Conservation (phyloP, 176 grass and related monocot genomes). For the Ampelocalamus luodianensis region DNA sequence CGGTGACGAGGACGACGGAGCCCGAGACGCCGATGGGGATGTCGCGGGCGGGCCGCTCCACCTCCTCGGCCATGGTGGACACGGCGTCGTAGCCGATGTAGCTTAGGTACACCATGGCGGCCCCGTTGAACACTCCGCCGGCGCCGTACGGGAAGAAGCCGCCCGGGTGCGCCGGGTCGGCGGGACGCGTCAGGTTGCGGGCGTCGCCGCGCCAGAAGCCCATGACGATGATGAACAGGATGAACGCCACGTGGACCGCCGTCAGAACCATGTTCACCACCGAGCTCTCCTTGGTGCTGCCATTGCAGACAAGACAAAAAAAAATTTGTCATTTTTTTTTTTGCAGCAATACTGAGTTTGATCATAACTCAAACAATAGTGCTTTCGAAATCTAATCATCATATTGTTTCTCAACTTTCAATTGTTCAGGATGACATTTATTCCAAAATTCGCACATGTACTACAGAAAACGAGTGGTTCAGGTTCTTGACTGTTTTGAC, state of each 20-base stretch:
- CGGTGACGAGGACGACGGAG: constrained; percentile 80
- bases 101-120: constrained; percentile 90
- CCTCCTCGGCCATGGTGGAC: constrained; percentile 99
- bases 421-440: background rate
- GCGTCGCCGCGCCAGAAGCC: constrained; percentile 76
- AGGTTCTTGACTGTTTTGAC: constrained; percentile 24
- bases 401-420: background rate
- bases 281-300: constrained; percentile 98
- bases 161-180: constrained; percentile 57
- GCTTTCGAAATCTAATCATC: background rate
- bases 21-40: constrained; percentile 90
- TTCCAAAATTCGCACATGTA: background rate
- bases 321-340: background rate
- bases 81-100: constrained; percentile 99
- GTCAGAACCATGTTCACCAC: constrained; percentile 86
- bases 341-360: background rate
- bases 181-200: constrained; percentile 68
- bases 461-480: background rate
- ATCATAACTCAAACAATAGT: background rate
- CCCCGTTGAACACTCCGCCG: constrained; percentile 82
- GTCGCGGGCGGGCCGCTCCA: constrained; percentile 67
- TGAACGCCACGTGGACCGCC: constrained; percentile 76
- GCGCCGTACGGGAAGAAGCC: constrained; percentile 83
- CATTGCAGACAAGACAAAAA: background rate
- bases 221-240: constrained; percentile 85